Evolutionary conservation across 768 basidiomycete genomes (phyloP).

Genomic region (Neoboletus subvelutipes): DNA sequence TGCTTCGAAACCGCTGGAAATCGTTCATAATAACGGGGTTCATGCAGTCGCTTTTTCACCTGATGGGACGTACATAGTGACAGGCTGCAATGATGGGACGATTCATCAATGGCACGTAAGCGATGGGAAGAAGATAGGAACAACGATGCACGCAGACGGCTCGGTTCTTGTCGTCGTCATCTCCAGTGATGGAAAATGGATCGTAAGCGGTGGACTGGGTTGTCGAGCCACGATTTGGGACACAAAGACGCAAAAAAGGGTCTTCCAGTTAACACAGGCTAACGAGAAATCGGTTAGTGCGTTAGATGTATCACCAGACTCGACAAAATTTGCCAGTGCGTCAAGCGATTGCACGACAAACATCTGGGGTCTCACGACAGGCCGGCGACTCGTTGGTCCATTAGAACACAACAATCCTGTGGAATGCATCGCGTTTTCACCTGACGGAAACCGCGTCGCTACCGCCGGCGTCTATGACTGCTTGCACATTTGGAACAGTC

Average conservation of each 20-base stretch:
- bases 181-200: conserved; percentile 18
- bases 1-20: conserved; percentile 7
- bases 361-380: conserved; percentile 12
- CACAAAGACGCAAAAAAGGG: conserved; percentile 2
- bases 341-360: conserved; percentile 4
- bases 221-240: conserved; percentile 13
- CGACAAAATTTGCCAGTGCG: conserved; percentile 14
- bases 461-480: conserved; percentile 6
- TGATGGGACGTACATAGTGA: conserved; percentile 12
- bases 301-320: conserved; percentile 16
- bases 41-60: conserved; percentile 17
- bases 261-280: neutral
- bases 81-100: conserved; percentile 13
- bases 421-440: conserved; percentile 15
- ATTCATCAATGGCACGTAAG: conserved; percentile 12
- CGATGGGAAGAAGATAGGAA: conserved; percentile 8
- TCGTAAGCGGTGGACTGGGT: conserved; percentile 13
- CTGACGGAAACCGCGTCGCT: conserved; percentile 12
- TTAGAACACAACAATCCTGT: conserved; percentile 6
- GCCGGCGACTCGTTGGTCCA: conserved; percentile 13
- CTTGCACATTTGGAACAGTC: conserved; percentile 15
- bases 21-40: neutral
- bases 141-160: conserved; percentile 5
- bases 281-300: conserved; percentile 6
- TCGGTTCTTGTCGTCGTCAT: conserved; percentile 9